Evolutionary conservation across 495 filamentous ascomycete genomes (phyloP).

Genomic region (Saxophila tyrrhenica): DNA sequence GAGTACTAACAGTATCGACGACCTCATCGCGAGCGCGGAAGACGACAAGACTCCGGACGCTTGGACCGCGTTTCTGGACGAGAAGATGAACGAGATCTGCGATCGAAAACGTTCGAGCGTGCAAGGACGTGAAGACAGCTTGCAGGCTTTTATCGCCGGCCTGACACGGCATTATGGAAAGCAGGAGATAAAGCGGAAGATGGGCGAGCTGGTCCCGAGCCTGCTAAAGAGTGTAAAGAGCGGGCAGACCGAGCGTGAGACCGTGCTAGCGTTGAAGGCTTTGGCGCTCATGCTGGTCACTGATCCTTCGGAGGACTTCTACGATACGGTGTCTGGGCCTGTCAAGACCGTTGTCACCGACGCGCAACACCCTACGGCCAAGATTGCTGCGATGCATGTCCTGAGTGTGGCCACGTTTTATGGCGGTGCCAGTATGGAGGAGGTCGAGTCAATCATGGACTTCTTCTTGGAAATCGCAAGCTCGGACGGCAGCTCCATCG

Average conservation of each 20-base stretch:
- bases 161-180: constrained; percentile 62
- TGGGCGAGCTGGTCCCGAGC: constrained; percentile 55
- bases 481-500: constrained; percentile 66
- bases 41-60: constrained; percentile 39
- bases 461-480: constrained; percentile 77
- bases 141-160: constrained; percentile 58
- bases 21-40: constrained; percentile 39
- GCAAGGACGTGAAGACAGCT: constrained; percentile 64
- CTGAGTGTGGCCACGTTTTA: constrained; percentile 64
- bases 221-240: constrained; percentile 62
- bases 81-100: constrained; percentile 68
- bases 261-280: constrained; percentile 59
- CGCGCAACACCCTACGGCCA: constrained; percentile 50
- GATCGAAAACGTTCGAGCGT: constrained; percentile 77
- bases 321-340: constrained; percentile 48
- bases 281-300: constrained; percentile 69
- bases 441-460: constrained; percentile 65
- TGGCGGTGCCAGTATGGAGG: constrained; percentile 61
- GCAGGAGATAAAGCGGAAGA: constrained; percentile 50
- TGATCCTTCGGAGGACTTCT: constrained; percentile 55
- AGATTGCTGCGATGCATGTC: constrained; percentile 64
- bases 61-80: constrained; percentile 57
- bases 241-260: constrained; percentile 62
- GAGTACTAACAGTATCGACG: constrained; percentile 41
- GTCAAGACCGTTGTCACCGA: constrained; percentile 65